phyloP scores from a whole-genome alignment of 208 protist genomes.

The Leishmania amazonensis region DNA sequence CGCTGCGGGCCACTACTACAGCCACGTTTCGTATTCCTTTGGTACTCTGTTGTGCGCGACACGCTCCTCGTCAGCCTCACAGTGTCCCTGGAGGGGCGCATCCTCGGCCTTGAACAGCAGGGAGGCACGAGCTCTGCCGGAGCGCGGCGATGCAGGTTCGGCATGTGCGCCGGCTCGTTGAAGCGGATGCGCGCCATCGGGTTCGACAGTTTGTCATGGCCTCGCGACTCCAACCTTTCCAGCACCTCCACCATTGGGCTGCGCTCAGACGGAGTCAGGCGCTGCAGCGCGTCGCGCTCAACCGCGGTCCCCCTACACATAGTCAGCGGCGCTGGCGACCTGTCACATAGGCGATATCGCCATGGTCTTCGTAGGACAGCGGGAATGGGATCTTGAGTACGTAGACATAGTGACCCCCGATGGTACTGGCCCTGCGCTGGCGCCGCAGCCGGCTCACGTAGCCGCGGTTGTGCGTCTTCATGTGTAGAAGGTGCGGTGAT shows the following conservation, averaged over 20 bases:
- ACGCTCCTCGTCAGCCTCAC: constrained; percentile 24
- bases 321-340: constrained; percentile 13
- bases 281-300: constrained; percentile 33
- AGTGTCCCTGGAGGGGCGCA: constrained; percentile 6
- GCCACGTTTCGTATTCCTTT: constrained; percentile 4
- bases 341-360: constrained; percentile 19
- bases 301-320: constrained; percentile 30
- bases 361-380: constrained; percentile 41
- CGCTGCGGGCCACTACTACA: not conserved
- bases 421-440: constrained; percentile 13
- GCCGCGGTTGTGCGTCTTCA: constrained; percentile 18
- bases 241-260: constrained; percentile 26
- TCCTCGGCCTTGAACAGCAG: constrained; percentile 26
- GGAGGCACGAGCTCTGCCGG: constrained; percentile 33
- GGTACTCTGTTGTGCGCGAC: constrained; percentile 8
- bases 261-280: constrained; percentile 34
- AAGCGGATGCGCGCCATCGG: constrained; percentile 22
- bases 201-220: constrained; percentile 27
- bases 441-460: constrained; percentile 14
- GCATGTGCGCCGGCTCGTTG: constrained; percentile 38
- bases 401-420: constrained; percentile 9
- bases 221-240: constrained; percentile 31
- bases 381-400: constrained; percentile 35
- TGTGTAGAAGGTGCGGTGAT: not conserved
- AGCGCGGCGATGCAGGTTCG: constrained; percentile 43